Base-by-base conservation (phyloP, 495 filamentous ascomycete species). In the Geoglossum glabrum region DNA sequence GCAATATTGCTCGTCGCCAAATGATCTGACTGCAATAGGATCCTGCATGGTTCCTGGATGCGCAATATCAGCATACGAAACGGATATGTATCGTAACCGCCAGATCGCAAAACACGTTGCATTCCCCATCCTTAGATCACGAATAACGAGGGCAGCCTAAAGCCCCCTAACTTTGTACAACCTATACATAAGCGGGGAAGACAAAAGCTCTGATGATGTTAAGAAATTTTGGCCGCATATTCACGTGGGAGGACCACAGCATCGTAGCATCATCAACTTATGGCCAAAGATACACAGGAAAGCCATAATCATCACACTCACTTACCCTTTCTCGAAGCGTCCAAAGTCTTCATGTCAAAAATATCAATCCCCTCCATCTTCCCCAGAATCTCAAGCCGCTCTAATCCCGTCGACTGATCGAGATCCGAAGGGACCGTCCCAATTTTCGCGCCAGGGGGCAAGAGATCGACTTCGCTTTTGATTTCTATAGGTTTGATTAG, bases 331-430 rank as follows among this genome's bases (percentile, higher is more conserved):
- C 92, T 80, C 63, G 84, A 90, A 36, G 92, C 79, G 74, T 95
- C 90, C 61, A 99, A 77, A 47, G 92, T 93, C 72, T 81, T 84
- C 90, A 95, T 95, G 72, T 99, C 93, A 73, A 97, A 99, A 67
- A 97, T 76, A 70, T 99, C 92, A 61, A 99, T 76, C 63, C 92
- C 87, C 76, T 97, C 86, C 84, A 96, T 95, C 80, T 99, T 99
- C 71, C 92, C 92, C 72, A 97, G 75, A 65, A 99, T 90, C 72
- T 99, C 92, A 65, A 99, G 80, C 74, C 92, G 90, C 77, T 99
- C 92, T 55, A 99, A 77, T 80, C 92, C 92, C 62, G 92, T 97
- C 47, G 90, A 74, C 70, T 99, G 92, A 66, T 95, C 86, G 68
- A 90, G 67, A 71, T 99, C 92, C 74, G 86, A 87, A 60, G 92